phyloP scores from a whole-genome alignment of 805 yeast genomes.

The Blastobotrys terrestris region DNA sequence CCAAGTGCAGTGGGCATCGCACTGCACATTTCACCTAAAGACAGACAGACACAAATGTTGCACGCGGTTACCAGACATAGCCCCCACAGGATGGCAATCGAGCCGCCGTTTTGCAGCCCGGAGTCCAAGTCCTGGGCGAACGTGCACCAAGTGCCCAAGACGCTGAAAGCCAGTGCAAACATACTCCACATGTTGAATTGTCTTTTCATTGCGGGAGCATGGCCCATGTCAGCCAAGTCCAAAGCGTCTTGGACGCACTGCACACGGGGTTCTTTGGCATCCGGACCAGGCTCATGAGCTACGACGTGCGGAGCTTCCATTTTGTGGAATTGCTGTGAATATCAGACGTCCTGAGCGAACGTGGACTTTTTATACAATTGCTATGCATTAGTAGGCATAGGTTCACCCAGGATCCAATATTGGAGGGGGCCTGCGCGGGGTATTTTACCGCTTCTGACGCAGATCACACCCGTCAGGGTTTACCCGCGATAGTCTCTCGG shows the following conservation, averaged over 20 bases:
- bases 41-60: constrained; percentile 58
- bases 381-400: too few species aligned
- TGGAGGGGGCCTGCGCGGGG: too few species aligned
- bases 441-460: too few species aligned
- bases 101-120: constrained; percentile 70
- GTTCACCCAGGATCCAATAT: too few species aligned
- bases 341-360: too few species aligned
- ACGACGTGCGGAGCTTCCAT: neutral
- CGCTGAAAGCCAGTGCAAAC: constrained; percentile 70
- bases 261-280: neutral
- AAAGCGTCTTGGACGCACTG: constrained; percentile 30
- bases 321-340: too few species aligned
- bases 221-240: constrained; percentile 63
- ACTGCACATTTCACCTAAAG: constrained; percentile 57
- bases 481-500: too few species aligned
- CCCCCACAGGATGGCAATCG: constrained; percentile 69
- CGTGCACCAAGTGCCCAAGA: constrained; percentile 80
- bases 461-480: too few species aligned
- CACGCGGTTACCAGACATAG: constrained; percentile 62
- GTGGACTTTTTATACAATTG: too few species aligned
- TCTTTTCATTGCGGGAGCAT: constrained; percentile 64
- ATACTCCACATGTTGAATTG: constrained; percentile 64
- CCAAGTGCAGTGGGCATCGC: constrained; percentile 19
- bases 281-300: neutral
- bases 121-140: constrained; percentile 67